Base-by-base conservation (phyloP, 2,329 filamentous ascomycete species). In the Daldinia eschscholtzii region DNA sequence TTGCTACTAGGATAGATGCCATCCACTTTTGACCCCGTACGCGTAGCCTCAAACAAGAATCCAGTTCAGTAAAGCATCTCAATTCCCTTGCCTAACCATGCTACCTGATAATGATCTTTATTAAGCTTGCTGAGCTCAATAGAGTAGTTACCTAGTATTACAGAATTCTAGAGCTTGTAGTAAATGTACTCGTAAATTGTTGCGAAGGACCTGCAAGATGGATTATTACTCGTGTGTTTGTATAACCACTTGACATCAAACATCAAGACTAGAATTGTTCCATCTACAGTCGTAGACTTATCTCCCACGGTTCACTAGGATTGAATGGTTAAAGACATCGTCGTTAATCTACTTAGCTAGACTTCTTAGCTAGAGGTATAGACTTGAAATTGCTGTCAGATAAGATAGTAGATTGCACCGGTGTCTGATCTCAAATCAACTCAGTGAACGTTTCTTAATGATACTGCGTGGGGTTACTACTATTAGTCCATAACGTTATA, bases 291-390 rank as follows among this genome's bases (percentile, higher is more conserved):
- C 42, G 18, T 20, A 10, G 18, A 12, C 18, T 44, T 44, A 9
- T 9, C 41, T 15, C 37, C 2, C 15, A 6, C 2, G 13, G 4
- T 15, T 41, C 12, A 13, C 12, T 41, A 41, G 12, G 15, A 15
- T 15, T 13, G 6, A 9, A 46, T 46, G 12, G 18, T 37, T 23
- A 13, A 23, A 20, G 23, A 46, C 9, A 46, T 18, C 12, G 26
- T 46, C 4, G 42, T 6, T 18, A 13, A 46, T 23, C 30, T 42
- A 50, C n/a, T 26, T 48, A 33, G 6, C 35, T 13, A 37, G 35
- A 9, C 20, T 23, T 23, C 20, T 23, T 33, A 33, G 6, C 30
- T 9, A 33, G 30, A 39, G 37, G 35, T 62, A 63, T 62, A 39
- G 35, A 52, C 18, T 12, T 44, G 9, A 23, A 44, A 23, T 10